phyloP scores from a whole-genome alignment of 306 rosid species.

The Dicorynia guianensis region DNA sequence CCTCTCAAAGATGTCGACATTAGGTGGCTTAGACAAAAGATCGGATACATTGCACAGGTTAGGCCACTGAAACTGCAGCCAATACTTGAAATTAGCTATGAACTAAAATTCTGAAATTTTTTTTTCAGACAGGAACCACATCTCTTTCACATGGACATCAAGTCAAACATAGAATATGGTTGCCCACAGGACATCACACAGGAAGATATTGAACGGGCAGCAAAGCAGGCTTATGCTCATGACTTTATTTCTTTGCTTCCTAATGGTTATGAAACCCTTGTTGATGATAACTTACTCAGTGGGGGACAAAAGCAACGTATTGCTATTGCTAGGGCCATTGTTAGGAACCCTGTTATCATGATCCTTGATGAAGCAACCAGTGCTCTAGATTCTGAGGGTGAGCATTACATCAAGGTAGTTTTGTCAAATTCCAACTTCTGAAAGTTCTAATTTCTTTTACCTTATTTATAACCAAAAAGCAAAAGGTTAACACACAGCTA shows the following conservation, averaged over 20 bases:
- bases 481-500: background rate
- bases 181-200: slow-evolving; percentile 50
- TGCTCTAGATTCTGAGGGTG: slow-evolving; percentile 89
- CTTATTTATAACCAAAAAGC: no score
- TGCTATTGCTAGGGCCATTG: slow-evolving; percentile 87
- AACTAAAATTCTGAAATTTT: slow-evolving; percentile 5
- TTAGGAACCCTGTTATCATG: slow-evolving; percentile 83
- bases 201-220: slow-evolving; percentile 77
- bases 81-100: background rate
- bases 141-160: slow-evolving; percentile 82
- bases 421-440: slow-evolving; percentile 24
- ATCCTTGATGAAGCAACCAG: slow-evolving; percentile 95
- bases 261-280: slow-evolving; percentile 78
- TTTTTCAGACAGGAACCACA: slow-evolving; percentile 69
- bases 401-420: slow-evolving; percentile 75
- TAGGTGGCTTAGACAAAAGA: slow-evolving; percentile 85
- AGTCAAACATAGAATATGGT: slow-evolving; percentile 85
- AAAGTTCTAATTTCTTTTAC: slow-evolving; percentile 17
- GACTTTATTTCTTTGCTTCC: slow-evolving; percentile 79
- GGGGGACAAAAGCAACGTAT: slow-evolving; percentile 96
- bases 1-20: slow-evolving; percentile 77
- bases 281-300: slow-evolving; percentile 84
- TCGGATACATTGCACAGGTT: slow-evolving; percentile 91
- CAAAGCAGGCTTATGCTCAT: slow-evolving; percentile 84
- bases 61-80: slow-evolving; percentile 35